phyloP scores from a whole-genome alignment of 192 early-diverging fungal species.

The Entomortierella chlamydospora region DNA sequence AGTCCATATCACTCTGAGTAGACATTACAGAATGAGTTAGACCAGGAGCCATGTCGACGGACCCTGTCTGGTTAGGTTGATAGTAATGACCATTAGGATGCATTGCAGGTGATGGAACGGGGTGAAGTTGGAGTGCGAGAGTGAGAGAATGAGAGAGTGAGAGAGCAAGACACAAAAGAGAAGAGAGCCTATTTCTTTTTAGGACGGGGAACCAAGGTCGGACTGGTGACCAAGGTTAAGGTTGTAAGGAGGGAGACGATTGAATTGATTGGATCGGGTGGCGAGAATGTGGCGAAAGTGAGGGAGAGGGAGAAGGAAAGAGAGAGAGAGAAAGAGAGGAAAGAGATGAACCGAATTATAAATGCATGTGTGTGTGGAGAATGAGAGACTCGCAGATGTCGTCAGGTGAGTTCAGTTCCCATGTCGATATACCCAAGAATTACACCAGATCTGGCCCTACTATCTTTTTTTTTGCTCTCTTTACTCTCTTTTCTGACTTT shows the following conservation, averaged over 20 bases:
- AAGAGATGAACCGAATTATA: neutral
- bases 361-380: too few relatives aligned
- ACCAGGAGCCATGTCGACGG: conserved; percentile 10
- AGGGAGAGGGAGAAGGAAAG: neutral
- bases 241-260: neutral
- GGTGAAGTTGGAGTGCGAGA: neutral
- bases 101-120: neutral
- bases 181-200: neutral
- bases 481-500: neutral
- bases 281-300: too few relatives aligned
- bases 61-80: neutral
- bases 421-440: neutral
- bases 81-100: neutral
- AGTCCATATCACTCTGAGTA: conserved; percentile 20
- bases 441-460: too few relatives aligned
- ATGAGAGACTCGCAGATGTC: too few relatives aligned
- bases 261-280: neutral
- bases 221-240: neutral
- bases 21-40: conserved; percentile 28
- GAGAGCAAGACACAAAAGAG: neutral
- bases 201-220: neutral
- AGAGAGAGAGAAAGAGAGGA: neutral
- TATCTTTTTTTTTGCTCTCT: too few relatives aligned
- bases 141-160: neutral
- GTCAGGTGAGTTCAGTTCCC: too few relatives aligned